Evolutionary conservation across 2,329 filamentous ascomycete genomes (phyloP).

Genomic region (Dactylonectria estremocensis): DNA sequence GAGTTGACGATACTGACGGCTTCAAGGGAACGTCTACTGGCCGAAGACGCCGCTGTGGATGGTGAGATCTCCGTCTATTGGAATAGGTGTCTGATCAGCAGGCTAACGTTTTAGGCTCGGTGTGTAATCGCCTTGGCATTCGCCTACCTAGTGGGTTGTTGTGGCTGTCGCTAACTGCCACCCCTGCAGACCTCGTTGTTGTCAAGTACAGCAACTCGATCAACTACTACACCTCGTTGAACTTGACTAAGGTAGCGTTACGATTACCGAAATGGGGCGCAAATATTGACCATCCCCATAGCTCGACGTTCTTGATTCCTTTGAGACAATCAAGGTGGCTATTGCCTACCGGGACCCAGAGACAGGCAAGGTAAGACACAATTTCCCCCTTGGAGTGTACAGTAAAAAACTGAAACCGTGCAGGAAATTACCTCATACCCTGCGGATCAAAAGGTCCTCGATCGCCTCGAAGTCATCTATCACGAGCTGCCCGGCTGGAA

Average conservation of each 20-base stretch:
- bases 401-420: neutral
- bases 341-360: conserved; percentile 71
- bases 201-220: conserved; percentile 73
- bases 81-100: neutral
- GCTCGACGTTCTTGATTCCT: conserved; percentile 80
- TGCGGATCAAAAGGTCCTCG: conserved; percentile 60
- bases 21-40: conserved; percentile 13
- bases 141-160: neutral
- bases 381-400: neutral
- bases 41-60: conserved; percentile 24
- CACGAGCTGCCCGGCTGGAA: conserved; percentile 78
- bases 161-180: neutral
- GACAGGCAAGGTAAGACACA: conserved; percentile 6
- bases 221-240: conserved; percentile 74
- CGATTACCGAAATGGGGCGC: neutral
- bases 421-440: conserved; percentile 72
- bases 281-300: conserved; percentile 44
- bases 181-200: conserved; percentile 74
- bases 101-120: conserved; percentile 23
- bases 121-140: conserved; percentile 18
- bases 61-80: neutral
- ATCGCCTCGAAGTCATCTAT: conserved; percentile 73
- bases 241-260: conserved; percentile 24
- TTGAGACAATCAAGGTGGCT: conserved; percentile 74
- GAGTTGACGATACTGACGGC: no score